Base-by-base conservation (phyloP, 305 asterid species). In the Plantago coronopus region DNA sequence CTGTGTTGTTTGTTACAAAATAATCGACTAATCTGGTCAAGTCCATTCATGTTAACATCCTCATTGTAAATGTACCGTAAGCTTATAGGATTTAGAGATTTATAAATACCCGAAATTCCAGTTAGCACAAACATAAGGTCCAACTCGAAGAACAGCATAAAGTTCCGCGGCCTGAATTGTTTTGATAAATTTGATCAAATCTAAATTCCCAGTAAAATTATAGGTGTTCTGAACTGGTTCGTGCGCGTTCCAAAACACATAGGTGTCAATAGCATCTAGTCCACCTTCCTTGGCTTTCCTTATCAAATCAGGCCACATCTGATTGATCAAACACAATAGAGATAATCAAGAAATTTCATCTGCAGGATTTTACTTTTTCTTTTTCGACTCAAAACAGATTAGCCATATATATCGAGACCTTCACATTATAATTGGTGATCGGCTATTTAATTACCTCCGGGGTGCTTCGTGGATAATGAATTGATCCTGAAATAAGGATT, bases 31-130 rank as follows among this genome's bases (percentile, higher is more conserved):
- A n/a, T n/a, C n/a, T n/a, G n/a, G n/a, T n/a, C n/a, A n/a, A n/a
- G n/a, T n/a, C n/a, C n/a, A n/a, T n/a, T n/a, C n/a, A n/a, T n/a
- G 34, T 49, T 44, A 62, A 20, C 65, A 23, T 19, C 3, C 12
- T 34, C 61, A 17, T 3, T 1, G 34, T 5, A 46, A n/a, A 31
- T 8, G 17, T 37, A n/a, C n/a, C n/a, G n/a, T n/a, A n/a, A n/a
- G n/a, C n/a, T n/a, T n/a, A n/a, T n/a, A n/a, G n/a, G n/a, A n/a
- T n/a, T n/a, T n/a, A n/a, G n/a, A n/a, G n/a, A n/a, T n/a, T n/a
- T n/a, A n/a, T n/a, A n/a, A n/a, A n/a, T 88, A 91, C 98, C 98
- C 98, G 54, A 91, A 91, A 59, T 91, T 91, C 98, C 98, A 91
- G 58, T 91, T 97, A 0, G 95, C 96, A 59, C 98, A 91, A 63